Base-by-base conservation (phyloP, 2,329 filamentous ascomycete genomes). In the Elsinoe arachidis region DNA sequence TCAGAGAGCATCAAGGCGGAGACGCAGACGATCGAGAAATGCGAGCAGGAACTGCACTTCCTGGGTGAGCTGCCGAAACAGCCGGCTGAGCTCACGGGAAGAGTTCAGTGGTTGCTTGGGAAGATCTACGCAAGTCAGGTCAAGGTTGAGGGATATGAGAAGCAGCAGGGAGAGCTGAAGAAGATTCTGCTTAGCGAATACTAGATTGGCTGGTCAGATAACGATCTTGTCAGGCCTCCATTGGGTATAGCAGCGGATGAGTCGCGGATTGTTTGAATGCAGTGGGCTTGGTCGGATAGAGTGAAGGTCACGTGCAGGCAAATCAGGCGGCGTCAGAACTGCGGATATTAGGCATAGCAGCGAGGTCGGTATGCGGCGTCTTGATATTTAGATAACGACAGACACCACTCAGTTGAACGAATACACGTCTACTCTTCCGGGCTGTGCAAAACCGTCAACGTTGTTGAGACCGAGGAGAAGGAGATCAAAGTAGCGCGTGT, bases 91-190 rank as follows among this genome's bases (percentile, higher is more conserved):
- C 76, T 88, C 26, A 75, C 74, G 0, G 78, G 80, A 0, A 76
- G 92, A 34, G 78, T 90, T 2, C 75, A 80, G 58, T 96, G 88
- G 74, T 73, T 96, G 62, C 70, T 95, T 47, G 71, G 68, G 0
- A 96, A 95, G 75, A 72, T 96, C 60, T 78, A 83, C 63, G 74
- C 69, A n/a, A 84, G 86, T 60, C 91, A 96, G 75, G 70, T 69
- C 55, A 92, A 87, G 75, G 83, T 96, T 59, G 79, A 83, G 64
- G 77, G 73, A 55, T 88, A 85, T 68, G 91, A 96, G 72, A 76
- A 71, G 64, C 84, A 95, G 68, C 88, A 86, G 71, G 81, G 72
- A 1, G 73, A 61, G 39, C 71, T 95, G 73, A 92, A 92, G 77
- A 87, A 86, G 76, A 73, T 88, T 44, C 70, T 93, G 62, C 72